These are phyloP conservation scores for Mucor lusitanicus DNA, from an alignment of 371 early-diverging fungal genomes.

Conservation along the genomic window DNA sequence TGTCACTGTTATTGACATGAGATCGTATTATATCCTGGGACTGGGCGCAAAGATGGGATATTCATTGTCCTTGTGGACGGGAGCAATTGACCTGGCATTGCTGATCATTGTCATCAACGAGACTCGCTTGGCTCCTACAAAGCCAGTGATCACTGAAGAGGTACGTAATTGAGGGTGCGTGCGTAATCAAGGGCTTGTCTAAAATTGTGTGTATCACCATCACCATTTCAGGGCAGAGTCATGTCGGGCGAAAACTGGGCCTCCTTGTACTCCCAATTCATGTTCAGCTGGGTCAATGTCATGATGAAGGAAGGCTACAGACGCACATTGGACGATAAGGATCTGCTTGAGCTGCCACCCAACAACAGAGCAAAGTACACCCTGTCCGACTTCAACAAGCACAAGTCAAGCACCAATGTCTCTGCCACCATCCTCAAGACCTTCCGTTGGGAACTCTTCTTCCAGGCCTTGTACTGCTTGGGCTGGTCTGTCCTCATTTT, in stretches of 20 bases:
- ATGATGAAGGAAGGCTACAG: conserved; percentile 56
- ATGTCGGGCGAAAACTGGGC: conserved; percentile 57
- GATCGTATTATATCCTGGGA: conserved; percentile 24
- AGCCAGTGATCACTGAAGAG: conserved; percentile 32
- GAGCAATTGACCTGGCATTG: conserved; percentile 13
- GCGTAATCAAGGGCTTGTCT: conserved; percentile 6
- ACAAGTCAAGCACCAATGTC: conserved; percentile 14
- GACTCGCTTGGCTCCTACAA: conserved; percentile 29
- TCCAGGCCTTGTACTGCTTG: conserved; percentile 46
- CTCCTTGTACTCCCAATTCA: conserved; percentile 54
- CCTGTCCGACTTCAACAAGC: conserved; percentile 20
- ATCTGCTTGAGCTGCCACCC: conserved; percentile 47
- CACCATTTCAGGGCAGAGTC: conserved; percentile 26
- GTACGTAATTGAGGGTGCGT: conserved; percentile 10
- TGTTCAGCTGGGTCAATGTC: conserved; percentile 56
- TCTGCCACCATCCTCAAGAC: conserved; percentile 31
- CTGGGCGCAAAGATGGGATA: neutral
- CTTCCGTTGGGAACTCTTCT: conserved; percentile 38
- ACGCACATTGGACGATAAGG: conserved; percentile 52
- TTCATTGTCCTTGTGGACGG: neutral
- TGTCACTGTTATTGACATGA: conserved; percentile 30
- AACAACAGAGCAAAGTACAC: conserved; percentile 41
- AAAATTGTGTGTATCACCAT: neutral
- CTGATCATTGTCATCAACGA: conserved; percentile 35
- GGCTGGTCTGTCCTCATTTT: conserved; percentile 56